Base-by-base conservation (phyloP, 2,329 filamentous ascomycete genomes). In the Ophiosphaerella korrae region DNA sequence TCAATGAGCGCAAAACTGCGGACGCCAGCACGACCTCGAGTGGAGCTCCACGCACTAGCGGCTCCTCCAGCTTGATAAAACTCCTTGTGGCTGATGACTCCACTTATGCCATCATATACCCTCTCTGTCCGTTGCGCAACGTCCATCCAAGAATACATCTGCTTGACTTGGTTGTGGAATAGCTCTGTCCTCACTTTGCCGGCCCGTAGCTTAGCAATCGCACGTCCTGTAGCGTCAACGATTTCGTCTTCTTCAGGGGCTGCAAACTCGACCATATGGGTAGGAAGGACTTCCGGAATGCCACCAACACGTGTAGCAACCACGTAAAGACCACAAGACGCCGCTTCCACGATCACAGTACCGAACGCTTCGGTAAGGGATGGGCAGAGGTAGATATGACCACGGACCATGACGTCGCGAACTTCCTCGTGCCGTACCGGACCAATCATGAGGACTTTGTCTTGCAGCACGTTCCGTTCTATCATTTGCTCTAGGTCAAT, bases 401-500 rank as follows among this genome's bases (percentile, higher is more conserved):
- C 94, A 47, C 90, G 86, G 14, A 97, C 88, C 94, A 99, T 99
- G 56, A 99, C 92, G 70, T 97, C 91, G 58, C 94, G 87, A 13
- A 99, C 94, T 67, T 97, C 92, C 70, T 99, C 95, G 70, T 99
- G 94, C 14, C 93, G 88, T 16, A 99, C 87, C 7, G 93, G 87
- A 3, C 94, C 94, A 3, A 99, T 81, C 80, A 99, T 88, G 67
- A 95, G 88, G 8, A 99, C 92, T 43, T 91, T 89, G 69, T 97
- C 92, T 71, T 97, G 93, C 7, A 97, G 80, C 3, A 96, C 90
- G 63, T 95, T 93, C 55, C 92, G 88, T 77, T 99, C 94, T 35
- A 99, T 86, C 89, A 97, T 99, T 69, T 99, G 95, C 74, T 99
- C 94, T 1, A 99, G 81, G 67, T 99, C 94, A 58, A 99, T 99